A percentile compares a stretch with the other conserved stretches of the same genome.
phyloP scores from a whole-genome alignment of 345 rosid species.

The Eucalyptus victrix region DNA sequence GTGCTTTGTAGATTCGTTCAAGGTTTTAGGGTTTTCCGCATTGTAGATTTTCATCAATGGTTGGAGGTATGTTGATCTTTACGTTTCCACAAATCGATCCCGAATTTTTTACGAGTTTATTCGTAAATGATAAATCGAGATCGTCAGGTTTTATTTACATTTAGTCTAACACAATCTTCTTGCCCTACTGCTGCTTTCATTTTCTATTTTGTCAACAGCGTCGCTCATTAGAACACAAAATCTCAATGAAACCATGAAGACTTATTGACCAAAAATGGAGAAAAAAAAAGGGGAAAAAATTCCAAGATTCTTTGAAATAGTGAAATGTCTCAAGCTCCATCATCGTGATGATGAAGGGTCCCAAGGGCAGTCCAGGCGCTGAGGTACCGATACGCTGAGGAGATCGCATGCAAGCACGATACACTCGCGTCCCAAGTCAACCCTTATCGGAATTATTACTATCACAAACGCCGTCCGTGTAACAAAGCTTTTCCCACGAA shows the following conservation, averaged over 20 bases:
- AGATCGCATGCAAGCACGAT: not conserved
- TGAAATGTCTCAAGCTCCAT: not conserved
- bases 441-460: not conserved
- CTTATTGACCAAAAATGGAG: not conserved
- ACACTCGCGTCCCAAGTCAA: not conserved
- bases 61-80: too few relatives aligned
- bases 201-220: not conserved
- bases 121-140: too few relatives aligned
- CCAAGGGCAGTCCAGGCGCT: not conserved
- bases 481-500: not conserved
- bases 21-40: too few relatives aligned
- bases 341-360: not conserved
- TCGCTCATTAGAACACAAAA: not conserved
- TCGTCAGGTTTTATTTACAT: accelerated
- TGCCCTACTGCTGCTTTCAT: not conserved
- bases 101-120: too few relatives aligned
- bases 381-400: not conserved
- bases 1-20: too few relatives aligned
- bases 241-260: not conserved
- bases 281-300: not conserved
- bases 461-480: not conserved
- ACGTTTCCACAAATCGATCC: too few relatives aligned
- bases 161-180: too few relatives aligned
- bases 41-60: too few relatives aligned
- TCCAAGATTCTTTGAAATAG: not conserved